Base-by-base conservation (phyloP, 345 rosid species). In the Jatropha curcas region DNA sequence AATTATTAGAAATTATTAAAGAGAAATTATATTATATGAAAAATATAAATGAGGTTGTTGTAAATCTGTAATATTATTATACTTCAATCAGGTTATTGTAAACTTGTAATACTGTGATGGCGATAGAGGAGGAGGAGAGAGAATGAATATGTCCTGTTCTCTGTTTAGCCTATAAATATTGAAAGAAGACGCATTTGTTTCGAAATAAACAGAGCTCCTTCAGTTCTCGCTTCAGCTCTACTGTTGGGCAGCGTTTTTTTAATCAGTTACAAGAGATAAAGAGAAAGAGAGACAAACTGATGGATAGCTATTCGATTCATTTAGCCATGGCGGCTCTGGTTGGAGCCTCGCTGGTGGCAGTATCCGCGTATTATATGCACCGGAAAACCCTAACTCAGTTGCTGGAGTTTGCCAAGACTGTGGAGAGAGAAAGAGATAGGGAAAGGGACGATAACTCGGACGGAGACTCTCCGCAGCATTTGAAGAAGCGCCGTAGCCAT, bases 281-380 rank as follows among this genome's bases (percentile, higher is more conserved):
- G 4, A 41, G 11, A 41, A 41, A 41, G 55, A 24, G 45, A 30
- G 28, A 45, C 20, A 35, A 10, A 61, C 55, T 27, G 25, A 93
- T 96, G 99, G 98, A 96, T n/a, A 64, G 91, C 7, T 85, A 89
- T 77, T 50, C 93, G 63, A 62, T 87, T 66, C 97, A 93, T 75
- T 86, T 96, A 20, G 97, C 98, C 78, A 87, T 93, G 82, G 98
- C 99, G 85, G 98, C 99, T 75, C 88, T 96, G 28, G 88, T 96
- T 0, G 98, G 99, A 80, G 98, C 98, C 50, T 96, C 99, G 39
- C 73, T 93, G 34, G 97, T 93, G 33, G 98, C 97, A 0, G 96
- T 93, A 9, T 96, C 98, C 34, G 97, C 97, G 2, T 90, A 90
- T 67, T 90, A 82, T 75, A 90, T 91, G 98, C 98, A 96, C 80